These are phyloP conservation scores for Lodderomyces beijingensis DNA, from an alignment of 1,139 yeast species.

Conservation along the genomic window DNA sequence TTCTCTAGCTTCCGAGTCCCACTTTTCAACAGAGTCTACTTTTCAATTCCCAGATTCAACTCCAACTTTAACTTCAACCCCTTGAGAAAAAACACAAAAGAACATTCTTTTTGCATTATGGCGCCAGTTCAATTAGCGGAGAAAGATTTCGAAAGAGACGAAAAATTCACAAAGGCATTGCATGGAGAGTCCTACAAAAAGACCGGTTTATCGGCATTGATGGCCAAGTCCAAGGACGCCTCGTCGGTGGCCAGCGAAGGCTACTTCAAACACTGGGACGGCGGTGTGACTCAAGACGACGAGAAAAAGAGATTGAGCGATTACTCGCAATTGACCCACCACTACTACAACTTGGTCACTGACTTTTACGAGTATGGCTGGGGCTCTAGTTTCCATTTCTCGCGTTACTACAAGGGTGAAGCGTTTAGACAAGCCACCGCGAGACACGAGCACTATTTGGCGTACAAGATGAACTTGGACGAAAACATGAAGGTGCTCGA, in stretches of 20 bases:
- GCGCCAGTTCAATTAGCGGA: constrained; percentile 14
- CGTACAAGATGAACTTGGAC: constrained; percentile 74
- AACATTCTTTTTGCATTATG: too few relatives aligned
- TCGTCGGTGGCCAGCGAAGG: constrained; percentile 82
- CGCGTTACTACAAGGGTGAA: constrained; percentile 90
- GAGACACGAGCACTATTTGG: constrained; percentile 95
- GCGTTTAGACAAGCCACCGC: constrained; percentile 93
- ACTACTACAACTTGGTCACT: constrained; percentile 93
- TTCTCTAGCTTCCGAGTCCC: too few relatives aligned
- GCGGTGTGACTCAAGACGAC: constrained; percentile 72
- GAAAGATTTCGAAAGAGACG: constrained; percentile 46
- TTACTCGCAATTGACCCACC: constrained; percentile 88
- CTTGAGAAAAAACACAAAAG: too few relatives aligned
- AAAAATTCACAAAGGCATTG: constrained; percentile 74
- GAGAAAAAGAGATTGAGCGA: constrained; percentile 74
- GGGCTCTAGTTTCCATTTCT: constrained; percentile 99
- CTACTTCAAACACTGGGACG: constrained; percentile 96
- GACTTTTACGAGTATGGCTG: constrained; percentile 98
- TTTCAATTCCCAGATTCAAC: too few relatives aligned
- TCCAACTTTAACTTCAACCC: too few relatives aligned
- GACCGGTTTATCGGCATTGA: constrained; percentile 72
- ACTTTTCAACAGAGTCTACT: too few relatives aligned
- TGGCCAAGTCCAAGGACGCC: constrained; percentile 73
- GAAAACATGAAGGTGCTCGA: constrained; percentile 87
- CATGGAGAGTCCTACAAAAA: constrained; percentile 73